These are phyloP conservation scores for Salisapilia sapeloensis DNA, from an alignment of 352 stramenopile species.

Conservation along the genomic window DNA sequence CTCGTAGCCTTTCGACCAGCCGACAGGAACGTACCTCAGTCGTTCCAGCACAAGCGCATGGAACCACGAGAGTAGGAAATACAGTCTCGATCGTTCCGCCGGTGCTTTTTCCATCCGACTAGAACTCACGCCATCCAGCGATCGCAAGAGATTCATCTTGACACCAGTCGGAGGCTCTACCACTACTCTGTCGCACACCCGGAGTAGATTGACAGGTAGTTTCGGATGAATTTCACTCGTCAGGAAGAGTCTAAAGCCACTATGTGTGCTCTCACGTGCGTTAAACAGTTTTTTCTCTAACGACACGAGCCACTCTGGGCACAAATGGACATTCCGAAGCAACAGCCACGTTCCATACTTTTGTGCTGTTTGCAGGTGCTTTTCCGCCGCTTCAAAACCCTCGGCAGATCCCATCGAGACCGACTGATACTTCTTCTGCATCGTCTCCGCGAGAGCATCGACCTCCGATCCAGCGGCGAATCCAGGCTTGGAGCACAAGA, in stretches of 20 bases:
- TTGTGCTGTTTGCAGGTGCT: conserved; percentile 86
- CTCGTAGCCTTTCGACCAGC: conserved; percentile 98
- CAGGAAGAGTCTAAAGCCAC: conserved; percentile 87
- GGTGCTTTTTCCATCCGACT: conserved; percentile 84
- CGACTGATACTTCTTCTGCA: conserved; percentile 88
- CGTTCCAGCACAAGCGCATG: conserved; percentile 98
- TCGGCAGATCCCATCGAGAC: conserved; percentile 98
- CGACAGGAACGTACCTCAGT: conserved; percentile 93
- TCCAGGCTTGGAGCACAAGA: conserved; percentile 94
- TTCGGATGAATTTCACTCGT: conserved; percentile 96
- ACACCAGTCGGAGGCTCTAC: conserved; percentile 96
- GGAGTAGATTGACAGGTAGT: conserved; percentile 92
- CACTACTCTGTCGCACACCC: conserved; percentile 94
- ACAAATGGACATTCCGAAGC: conserved; percentile 98
- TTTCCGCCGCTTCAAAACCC: conserved; percentile 92
- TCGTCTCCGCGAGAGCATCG: conserved; percentile 83
- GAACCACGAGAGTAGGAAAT: conserved; percentile 95
- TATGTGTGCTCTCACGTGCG: conserved; percentile 44
- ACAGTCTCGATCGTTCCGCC: conserved; percentile 84
- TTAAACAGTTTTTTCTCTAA: conserved; percentile 97
- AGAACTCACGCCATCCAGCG: conserved; percentile 86
- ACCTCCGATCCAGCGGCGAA: conserved; percentile 97
- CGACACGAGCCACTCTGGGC: conserved; percentile 91
- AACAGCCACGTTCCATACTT: conserved; percentile 96
- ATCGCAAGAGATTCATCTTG: conserved; percentile 92